A percentile compares a stretch with the other conserved stretches of the same genome.
These are phyloP conservation scores for Fomitopsis schrenkii DNA, from an alignment of 1,284 basidiomycete genomes.

Conservation along the genomic window DNA sequence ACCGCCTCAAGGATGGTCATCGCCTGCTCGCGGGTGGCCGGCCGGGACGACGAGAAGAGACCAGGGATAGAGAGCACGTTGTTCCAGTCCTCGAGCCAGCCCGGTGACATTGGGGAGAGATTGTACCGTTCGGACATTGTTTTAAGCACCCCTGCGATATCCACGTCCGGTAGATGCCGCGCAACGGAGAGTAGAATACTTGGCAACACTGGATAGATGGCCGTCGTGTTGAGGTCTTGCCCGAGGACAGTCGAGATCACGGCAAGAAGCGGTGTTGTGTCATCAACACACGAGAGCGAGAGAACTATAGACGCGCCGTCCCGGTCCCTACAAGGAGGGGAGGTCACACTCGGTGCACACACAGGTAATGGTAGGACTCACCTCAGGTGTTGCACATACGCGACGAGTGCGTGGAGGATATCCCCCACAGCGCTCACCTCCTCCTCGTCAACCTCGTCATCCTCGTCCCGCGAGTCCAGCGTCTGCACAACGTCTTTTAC, in stretches of 20 bases:
- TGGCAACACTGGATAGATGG: constrained; percentile 57
- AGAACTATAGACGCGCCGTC: constrained; percentile 51
- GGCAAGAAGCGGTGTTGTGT: constrained; percentile 53
- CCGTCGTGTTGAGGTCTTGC: constrained; percentile 48
- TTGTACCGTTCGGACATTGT: constrained; percentile 62
- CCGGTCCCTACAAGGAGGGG: constrained; percentile 35
- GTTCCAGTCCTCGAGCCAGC: constrained; percentile 67
- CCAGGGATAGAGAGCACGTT: constrained; percentile 47
- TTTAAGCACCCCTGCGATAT: constrained; percentile 54
- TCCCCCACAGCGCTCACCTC: constrained; percentile 60
- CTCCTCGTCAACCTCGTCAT: constrained; percentile 55
- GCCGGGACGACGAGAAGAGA: constrained; percentile 42
- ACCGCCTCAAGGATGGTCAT: constrained; percentile 52
- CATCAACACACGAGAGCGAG: constrained; percentile 45
- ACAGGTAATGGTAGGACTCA: constrained; percentile 28
- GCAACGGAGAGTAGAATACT: constrained; percentile 58
- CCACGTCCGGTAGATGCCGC: constrained; percentile 57
- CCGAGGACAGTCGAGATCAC: constrained; percentile 56
- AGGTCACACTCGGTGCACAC: background rate
- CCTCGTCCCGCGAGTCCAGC: constrained; percentile 60
- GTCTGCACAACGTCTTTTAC: constrained; percentile 70
- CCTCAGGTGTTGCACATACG: constrained; percentile 52
- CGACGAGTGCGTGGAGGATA: constrained; percentile 51
- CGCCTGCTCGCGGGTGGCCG: constrained; percentile 51
- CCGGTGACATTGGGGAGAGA: constrained; percentile 61